A percentile compares a stretch with the other conserved stretches of the same genome.
Conservation (phyloP, 2,329 filamentous ascomycete species). For the Xylaria hypoxylon region DNA sequence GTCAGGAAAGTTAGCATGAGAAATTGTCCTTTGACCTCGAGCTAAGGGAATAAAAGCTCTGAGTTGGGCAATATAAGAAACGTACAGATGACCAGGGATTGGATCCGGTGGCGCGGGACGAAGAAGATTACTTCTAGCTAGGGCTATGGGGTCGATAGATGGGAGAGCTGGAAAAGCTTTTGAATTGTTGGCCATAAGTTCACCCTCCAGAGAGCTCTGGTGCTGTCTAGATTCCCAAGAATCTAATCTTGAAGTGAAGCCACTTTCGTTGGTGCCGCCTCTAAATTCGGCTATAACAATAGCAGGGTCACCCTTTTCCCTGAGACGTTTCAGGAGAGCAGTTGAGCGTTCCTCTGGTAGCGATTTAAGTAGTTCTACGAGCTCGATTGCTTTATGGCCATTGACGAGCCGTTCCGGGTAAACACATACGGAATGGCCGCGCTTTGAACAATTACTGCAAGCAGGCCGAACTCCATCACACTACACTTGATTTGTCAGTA, state of each 20-base stretch:
- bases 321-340: slow-evolving; percentile 41
- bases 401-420: slow-evolving; percentile 39
- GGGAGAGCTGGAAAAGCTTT: slow-evolving; percentile 41
- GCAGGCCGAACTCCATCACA: slow-evolving; percentile 41
- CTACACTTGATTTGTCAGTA: slow-evolving; percentile 27
- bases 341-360: slow-evolving; percentile 39
- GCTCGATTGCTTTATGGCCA: slow-evolving; percentile 40
- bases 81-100: slow-evolving; percentile 8
- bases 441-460: slow-evolving; percentile 40
- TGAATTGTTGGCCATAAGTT: slow-evolving; percentile 46
- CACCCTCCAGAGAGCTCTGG: slow-evolving; percentile 37
- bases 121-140: slow-evolving; percentile 32
- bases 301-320: slow-evolving; percentile 41
- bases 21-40: background rate
- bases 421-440: slow-evolving; percentile 31
- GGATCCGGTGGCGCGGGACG: background rate
- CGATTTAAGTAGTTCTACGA: slow-evolving; percentile 45
- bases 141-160: slow-evolving; percentile 22
- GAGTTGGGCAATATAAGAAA: background rate
- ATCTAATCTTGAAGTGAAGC: background rate
- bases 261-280: background rate
- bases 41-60: background rate
- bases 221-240: background rate
- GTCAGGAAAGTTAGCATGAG: background rate
- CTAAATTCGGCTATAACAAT: slow-evolving; percentile 42